Conservation (phyloP, 495 filamentous ascomycete species). For the Aspergillus panamensis region DNA sequence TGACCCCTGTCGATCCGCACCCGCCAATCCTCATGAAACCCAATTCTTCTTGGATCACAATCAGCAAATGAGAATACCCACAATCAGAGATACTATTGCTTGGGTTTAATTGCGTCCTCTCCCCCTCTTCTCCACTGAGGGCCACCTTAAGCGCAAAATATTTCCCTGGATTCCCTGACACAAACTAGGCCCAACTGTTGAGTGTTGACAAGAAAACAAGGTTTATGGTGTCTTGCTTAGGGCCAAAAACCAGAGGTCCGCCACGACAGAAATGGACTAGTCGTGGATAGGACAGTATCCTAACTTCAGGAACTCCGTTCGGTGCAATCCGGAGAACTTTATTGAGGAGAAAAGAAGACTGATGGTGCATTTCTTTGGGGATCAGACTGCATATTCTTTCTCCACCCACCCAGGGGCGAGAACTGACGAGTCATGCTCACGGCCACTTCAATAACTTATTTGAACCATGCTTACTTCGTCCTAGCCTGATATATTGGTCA, state of each 20-base stretch:
- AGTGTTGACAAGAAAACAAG: neutral
- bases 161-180: neutral
- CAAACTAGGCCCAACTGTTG: neutral
- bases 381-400: too few species aligned
- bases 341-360: too few species aligned
- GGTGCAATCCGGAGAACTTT: too few species aligned
- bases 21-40: slow-evolving; percentile 10
- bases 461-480: neutral
- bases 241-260: neutral
- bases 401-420: neutral
- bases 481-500: neutral
- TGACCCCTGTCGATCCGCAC: slow-evolving; percentile 20
- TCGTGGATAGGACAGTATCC: too few species aligned
- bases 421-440: neutral
- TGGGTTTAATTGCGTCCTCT: neutral
- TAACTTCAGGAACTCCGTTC: too few species aligned
- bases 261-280: too few species aligned
- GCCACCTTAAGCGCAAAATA: neutral
- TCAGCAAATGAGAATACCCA: slow-evolving; percentile 1
- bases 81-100: neutral
- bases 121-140: neutral
- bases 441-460: neutral
- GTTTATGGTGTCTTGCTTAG: neutral
- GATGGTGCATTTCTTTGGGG: too few species aligned
- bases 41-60: neutral